Percentiles rank a stretch among this genome's conserved stretches.
phyloP scores from a whole-genome alignment of 1,139 yeast genomes.

The Debaryomycetaceae sp. region DNA sequence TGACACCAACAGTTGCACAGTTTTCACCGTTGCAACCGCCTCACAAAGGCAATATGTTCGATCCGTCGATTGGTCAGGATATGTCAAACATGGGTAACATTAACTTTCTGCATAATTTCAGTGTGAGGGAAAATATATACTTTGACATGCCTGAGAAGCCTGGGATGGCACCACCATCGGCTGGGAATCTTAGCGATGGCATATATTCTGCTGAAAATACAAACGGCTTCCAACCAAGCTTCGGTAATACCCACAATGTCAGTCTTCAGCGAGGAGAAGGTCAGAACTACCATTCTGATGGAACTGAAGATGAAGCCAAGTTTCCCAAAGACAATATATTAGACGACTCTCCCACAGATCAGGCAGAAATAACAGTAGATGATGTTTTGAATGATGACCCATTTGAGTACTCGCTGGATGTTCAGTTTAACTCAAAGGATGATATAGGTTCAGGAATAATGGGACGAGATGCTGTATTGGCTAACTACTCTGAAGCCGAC shows the following conservation, averaged over 20 bases:
- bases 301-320: background rate
- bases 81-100: background rate
- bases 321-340: background rate
- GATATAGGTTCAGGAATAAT: background rate
- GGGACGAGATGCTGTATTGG: background rate
- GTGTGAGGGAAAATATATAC: background rate
- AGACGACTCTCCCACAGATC: background rate
- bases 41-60: background rate
- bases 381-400: conserved; percentile 2
- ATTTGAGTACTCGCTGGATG: background rate
- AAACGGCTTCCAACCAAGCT: background rate
- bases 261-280: background rate
- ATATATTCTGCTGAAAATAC: background rate
- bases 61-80: background rate
- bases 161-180: background rate
- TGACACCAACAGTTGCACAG: background rate
- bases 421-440: background rate
- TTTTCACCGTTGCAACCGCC: background rate
- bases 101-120: background rate
- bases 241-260: background rate
- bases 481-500: background rate
- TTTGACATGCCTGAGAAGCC: background rate
- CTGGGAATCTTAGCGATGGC: background rate
- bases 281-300: conserved; percentile 1
- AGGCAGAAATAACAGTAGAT: background rate